A percentile compares a stretch with the other conserved stretches of the same genome.
Conservation (phyloP, 805 yeast species). For the Candida jianshihensis region DNA sequence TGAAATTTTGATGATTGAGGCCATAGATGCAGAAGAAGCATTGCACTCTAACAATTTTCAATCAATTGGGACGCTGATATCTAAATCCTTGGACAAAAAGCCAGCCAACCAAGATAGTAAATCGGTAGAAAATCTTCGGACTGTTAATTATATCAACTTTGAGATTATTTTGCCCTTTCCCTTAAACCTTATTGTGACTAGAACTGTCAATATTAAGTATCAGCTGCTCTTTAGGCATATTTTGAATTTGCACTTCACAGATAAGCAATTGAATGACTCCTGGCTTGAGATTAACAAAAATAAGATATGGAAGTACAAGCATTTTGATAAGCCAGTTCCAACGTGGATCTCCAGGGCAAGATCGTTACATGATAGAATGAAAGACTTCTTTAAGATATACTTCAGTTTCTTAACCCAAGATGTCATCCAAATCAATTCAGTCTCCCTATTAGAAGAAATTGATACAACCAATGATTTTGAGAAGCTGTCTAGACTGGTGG, state of each 20-base stretch:
- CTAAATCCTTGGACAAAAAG: slow-evolving; percentile 29
- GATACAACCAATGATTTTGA: slow-evolving; percentile 32
- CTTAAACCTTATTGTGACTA: slow-evolving; percentile 62
- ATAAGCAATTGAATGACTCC: slow-evolving; percentile 50
- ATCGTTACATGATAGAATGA: slow-evolving; percentile 43
- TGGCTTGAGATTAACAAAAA: slow-evolving; percentile 68
- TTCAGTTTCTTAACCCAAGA: slow-evolving; percentile 49
- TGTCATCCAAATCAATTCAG: slow-evolving; percentile 53
- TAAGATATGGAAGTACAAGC: slow-evolving; percentile 55
- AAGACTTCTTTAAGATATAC: slow-evolving; percentile 47
- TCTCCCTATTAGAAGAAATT: slow-evolving; percentile 27
- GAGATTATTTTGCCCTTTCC: slow-evolving; percentile 80
- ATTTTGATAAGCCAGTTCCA: slow-evolving; percentile 35
- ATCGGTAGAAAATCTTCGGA: slow-evolving; percentile 28
- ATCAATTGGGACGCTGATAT: slow-evolving; percentile 36
- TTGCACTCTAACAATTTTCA: slow-evolving; percentile 38
- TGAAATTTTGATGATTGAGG: slow-evolving; percentile 45
- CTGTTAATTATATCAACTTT: slow-evolving; percentile 47
- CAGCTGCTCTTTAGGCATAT: slow-evolving; percentile 74
- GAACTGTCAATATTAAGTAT: slow-evolving; percentile 66
- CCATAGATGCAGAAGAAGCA: slow-evolving; percentile 48
- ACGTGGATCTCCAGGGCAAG: slow-evolving; percentile 51
- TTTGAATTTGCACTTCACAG: slow-evolving; percentile 54
- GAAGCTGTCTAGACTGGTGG: slow-evolving; percentile 37
- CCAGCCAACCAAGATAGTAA: slow-evolving; percentile 13